A percentile compares a stretch with the other conserved stretches of the same genome.
These are phyloP conservation scores for Schizophyllum amplum DNA, from an alignment of 1,284 basidiomycete species.

Conservation along the genomic window DNA sequence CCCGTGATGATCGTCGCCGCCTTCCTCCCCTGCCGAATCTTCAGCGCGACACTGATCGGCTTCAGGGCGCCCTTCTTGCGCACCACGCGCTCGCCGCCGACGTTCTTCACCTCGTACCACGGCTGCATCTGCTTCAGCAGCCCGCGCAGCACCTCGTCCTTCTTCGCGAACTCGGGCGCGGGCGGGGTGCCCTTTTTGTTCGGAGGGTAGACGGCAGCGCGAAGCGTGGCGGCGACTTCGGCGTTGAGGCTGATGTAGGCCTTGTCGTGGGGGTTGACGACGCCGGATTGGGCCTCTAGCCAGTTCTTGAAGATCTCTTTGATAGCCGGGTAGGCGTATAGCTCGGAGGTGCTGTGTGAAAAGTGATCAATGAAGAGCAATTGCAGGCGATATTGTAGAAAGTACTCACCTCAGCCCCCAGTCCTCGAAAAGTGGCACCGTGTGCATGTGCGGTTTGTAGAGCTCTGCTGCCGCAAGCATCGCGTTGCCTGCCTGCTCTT, in stretches of 20 bases:
- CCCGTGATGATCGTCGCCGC: slow-evolving; percentile 70
- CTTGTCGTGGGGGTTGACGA: slow-evolving; percentile 60
- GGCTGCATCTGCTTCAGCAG: slow-evolving; percentile 60
- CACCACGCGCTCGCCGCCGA: slow-evolving; percentile 40
- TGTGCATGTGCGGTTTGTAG: slow-evolving; percentile 64
- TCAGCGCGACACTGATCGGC: slow-evolving; percentile 61
- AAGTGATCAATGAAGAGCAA: neutral
- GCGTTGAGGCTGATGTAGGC: slow-evolving; percentile 65
- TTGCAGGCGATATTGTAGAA: neutral
- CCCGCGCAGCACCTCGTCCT: slow-evolving; percentile 57
- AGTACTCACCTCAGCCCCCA: slow-evolving; percentile 40
- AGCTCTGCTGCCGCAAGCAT: slow-evolving; percentile 56
- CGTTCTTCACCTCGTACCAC: slow-evolving; percentile 56
- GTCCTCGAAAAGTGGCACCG: slow-evolving; percentile 52
- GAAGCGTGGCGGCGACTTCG: slow-evolving; percentile 24
- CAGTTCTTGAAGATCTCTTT: slow-evolving; percentile 54
- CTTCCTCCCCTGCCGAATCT: slow-evolving; percentile 70
- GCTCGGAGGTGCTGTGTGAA: slow-evolving; percentile 34
- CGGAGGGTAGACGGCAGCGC: slow-evolving; percentile 33
- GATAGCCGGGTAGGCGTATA: slow-evolving; percentile 52
- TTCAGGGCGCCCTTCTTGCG: slow-evolving; percentile 68
- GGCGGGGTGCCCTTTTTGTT: slow-evolving; percentile 31
- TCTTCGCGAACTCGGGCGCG: slow-evolving; percentile 48
- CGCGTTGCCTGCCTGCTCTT: slow-evolving; percentile 34
- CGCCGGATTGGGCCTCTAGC: slow-evolving; percentile 33